Conservation (phyloP, 208 protist genomes). For the Acanthamoeba culbertsoni region DNA sequence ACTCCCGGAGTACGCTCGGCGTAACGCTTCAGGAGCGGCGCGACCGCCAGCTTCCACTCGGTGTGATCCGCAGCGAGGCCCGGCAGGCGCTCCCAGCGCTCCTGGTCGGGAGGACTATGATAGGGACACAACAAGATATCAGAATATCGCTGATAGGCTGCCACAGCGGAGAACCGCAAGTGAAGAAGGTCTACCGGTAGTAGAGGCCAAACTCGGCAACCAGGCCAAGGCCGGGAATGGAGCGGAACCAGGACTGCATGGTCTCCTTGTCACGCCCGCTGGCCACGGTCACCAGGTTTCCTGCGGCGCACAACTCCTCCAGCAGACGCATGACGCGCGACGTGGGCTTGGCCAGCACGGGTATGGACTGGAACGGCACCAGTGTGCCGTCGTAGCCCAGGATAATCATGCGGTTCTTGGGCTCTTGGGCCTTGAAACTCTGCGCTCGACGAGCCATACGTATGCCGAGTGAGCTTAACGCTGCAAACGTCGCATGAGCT, state of each 20-base stretch:
- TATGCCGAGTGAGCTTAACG: neutral
- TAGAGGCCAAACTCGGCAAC: constrained; percentile 30
- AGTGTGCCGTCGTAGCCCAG: constrained; percentile 77
- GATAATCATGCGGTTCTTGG: constrained; percentile 59
- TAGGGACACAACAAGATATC: neutral
- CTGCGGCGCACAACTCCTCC: neutral
- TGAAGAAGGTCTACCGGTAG: neutral
- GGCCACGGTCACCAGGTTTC: neutral
- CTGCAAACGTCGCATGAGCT: neutral
- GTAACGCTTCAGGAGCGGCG: constrained; percentile 35
- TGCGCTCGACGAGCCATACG: neutral
- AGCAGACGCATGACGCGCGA: neutral
- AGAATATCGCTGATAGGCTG: neutral
- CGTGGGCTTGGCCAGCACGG: constrained; percentile 48
- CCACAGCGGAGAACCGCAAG: neutral
- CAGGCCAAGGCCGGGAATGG: constrained; percentile 22
- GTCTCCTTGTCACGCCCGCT: constrained; percentile 34
- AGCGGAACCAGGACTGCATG: neutral
- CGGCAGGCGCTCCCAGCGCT: constrained; percentile 19
- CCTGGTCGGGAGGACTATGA: neutral
- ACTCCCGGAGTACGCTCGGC: constrained; percentile 11
- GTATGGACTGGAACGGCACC: constrained; percentile 63
- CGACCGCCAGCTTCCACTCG: neutral
- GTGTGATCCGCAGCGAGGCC: neutral
- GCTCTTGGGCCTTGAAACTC: neutral